These are phyloP conservation scores for Dentipellis sp. DNA, from an alignment of 768 basidiomycete species.

Conservation along the genomic window DNA sequence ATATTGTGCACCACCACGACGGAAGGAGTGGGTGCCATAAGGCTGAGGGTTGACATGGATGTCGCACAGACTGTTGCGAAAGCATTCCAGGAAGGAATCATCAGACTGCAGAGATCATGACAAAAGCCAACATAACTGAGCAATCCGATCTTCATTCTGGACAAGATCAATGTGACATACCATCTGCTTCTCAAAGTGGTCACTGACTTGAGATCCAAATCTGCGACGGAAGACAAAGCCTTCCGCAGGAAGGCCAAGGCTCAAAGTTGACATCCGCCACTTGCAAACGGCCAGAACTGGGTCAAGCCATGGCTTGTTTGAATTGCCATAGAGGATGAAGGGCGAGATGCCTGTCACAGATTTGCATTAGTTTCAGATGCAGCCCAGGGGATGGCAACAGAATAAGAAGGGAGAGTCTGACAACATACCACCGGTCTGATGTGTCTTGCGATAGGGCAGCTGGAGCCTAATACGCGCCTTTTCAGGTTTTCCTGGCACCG, in stretches of 20 bases:
- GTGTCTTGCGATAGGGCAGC: conserved; percentile 15
- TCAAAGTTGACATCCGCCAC: conserved; percentile 15
- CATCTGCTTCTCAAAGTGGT: background rate
- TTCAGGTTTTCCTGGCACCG: background rate
- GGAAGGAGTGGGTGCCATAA: conserved; percentile 35
- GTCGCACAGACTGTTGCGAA: conserved; percentile 32
- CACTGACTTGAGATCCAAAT: background rate
- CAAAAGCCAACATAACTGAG: too few relatives aligned
- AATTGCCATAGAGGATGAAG: conserved; percentile 12
- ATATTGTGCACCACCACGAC: conserved; percentile 32
- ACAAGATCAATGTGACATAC: background rate
- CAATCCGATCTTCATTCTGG: too few relatives aligned
- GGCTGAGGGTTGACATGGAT: conserved; percentile 26
- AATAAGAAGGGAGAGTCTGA: background rate
- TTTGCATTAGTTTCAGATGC: background rate
- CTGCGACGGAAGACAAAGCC: conserved; percentile 12
- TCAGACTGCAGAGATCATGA: conserved; percentile 20
- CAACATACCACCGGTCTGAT: conserved; percentile 15
- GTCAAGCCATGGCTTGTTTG: conserved; percentile 10
- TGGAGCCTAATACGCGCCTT: background rate
- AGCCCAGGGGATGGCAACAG: background rate
- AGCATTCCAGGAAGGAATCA: conserved; percentile 28
- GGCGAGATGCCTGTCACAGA: conserved; percentile 10
- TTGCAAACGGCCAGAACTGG: conserved; percentile 8
- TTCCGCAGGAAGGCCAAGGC: background rate